phyloP scores from a whole-genome alignment of 148 eudicot species.

The Silene conica region DNA sequence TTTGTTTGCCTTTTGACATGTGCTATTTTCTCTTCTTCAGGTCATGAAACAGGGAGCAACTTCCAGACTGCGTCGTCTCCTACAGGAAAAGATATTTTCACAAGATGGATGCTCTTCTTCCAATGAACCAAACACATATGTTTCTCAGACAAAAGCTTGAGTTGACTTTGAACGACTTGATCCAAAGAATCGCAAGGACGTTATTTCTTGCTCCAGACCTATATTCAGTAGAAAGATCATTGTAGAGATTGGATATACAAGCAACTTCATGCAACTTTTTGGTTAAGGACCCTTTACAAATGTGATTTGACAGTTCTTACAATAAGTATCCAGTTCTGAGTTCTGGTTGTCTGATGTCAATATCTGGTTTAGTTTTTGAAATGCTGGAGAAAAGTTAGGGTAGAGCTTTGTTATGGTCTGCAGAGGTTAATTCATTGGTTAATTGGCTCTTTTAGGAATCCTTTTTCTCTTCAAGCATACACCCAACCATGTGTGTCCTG shows the following conservation, averaged over 20 bases:
- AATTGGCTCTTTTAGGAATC: too few relatives aligned
- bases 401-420: too few relatives aligned
- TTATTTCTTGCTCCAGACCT: neutral
- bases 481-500: too few relatives aligned
- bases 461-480: too few relatives aligned
- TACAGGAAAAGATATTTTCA: slow-evolving; percentile 25
- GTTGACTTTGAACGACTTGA: slow-evolving; percentile 12
- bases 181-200: neutral
- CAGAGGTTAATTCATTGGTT: too few relatives aligned
- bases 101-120: slow-evolving; percentile 30
- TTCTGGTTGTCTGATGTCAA: too few relatives aligned
- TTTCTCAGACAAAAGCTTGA: slow-evolving; percentile 35
- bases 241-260: slow-evolving; percentile 16
- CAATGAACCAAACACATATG: slow-evolving; percentile 27
- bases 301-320: too few relatives aligned
- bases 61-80: slow-evolving; percentile 32
- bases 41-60: slow-evolving; percentile 40
- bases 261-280: slow-evolving; percentile 6
- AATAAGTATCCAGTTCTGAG: too few relatives aligned
- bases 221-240: slow-evolving; percentile 9
- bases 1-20: neutral
- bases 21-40: slow-evolving; percentile 18
- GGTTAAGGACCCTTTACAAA: neutral
- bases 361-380: too few relatives aligned
- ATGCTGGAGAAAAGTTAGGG: too few relatives aligned